Evolutionary conservation across 2,329 filamentous ascomycete species (phyloP).

Genomic region (Emergomyces pasteurianus): DNA sequence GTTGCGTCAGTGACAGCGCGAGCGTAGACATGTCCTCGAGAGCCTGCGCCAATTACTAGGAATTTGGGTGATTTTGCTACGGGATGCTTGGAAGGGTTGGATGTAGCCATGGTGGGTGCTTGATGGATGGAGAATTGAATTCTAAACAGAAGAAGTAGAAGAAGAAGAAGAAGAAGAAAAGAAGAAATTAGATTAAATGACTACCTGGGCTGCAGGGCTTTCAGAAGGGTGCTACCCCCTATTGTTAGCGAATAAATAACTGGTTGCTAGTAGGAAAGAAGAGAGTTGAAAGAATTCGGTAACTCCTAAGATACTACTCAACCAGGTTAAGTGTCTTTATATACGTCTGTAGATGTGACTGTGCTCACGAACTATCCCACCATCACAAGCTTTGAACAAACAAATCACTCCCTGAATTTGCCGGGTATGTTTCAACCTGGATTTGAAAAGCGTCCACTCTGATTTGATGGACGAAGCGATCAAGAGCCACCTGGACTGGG

Average conservation of each 20-base stretch:
- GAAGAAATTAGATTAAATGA: too few relatives aligned
- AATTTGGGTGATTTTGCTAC: slow-evolving; percentile 42
- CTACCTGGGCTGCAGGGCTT: background rate
- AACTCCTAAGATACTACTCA: too few relatives aligned
- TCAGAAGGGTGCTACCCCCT: background rate
- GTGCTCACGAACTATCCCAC: background rate
- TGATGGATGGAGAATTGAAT: background rate
- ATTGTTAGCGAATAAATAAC: background rate
- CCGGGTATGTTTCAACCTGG: background rate
- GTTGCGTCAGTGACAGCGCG: slow-evolving; percentile 52
- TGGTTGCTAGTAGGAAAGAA: background rate
- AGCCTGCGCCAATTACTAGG: slow-evolving; percentile 72
- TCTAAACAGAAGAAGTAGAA: background rate
- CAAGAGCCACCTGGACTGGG: background rate
- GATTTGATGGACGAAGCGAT: background rate
- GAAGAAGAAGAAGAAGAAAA: background rate
- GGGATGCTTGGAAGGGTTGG: background rate
- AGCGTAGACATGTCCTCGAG: slow-evolving; percentile 64
- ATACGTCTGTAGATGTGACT: background rate
- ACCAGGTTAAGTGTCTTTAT: background rate
- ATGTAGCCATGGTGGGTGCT: background rate
- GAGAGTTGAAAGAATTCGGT: background rate
- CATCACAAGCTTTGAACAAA: background rate
- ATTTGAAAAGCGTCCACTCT: background rate
- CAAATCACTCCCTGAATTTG: background rate